Evolutionary conservation across 148 eudicot genomes (phyloP).

Genomic region (Suaeda aralocaspica): DNA sequence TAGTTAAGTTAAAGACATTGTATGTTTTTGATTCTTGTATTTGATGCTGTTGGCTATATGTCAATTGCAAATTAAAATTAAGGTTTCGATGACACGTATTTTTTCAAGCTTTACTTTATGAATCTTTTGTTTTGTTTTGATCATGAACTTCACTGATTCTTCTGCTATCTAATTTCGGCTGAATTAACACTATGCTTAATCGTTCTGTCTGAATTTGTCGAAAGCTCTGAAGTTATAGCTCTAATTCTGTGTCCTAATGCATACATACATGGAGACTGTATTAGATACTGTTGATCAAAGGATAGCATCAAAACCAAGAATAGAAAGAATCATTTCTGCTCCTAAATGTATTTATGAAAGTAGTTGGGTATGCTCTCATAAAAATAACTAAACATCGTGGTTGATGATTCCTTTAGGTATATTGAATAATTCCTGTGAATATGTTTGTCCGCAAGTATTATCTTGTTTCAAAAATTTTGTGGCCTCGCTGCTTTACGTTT

Average conservation of each 20-base stretch:
- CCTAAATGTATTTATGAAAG: not conserved
- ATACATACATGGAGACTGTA: too few relatives aligned
- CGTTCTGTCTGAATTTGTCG: not conserved
- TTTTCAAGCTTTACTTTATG: not conserved
- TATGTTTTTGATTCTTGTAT: not conserved
- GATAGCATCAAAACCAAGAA: not conserved
- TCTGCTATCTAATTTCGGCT: not conserved
- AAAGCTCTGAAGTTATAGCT: too few relatives aligned
- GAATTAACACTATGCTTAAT: not conserved
- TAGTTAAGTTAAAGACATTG: not conserved
- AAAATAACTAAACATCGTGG: not conserved
- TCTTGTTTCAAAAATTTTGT: not conserved
- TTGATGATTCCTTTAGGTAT: not conserved
- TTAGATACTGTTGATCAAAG: not conserved
- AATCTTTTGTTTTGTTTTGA: not conserved
- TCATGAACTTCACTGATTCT: too few relatives aligned
- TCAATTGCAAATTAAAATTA: not conserved
- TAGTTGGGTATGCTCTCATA: not conserved
- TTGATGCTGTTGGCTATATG: not conserved
- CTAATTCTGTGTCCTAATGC: not conserved
- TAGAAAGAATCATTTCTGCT: too few relatives aligned
- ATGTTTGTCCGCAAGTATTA: not conserved
- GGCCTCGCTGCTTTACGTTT: too few relatives aligned
- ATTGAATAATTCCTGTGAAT: conserved; percentile 1
- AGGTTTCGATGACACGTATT: not conserved